Conservation (phyloP, 2,329 filamentous ascomycete species). For the Mariannaea elegans region DNA sequence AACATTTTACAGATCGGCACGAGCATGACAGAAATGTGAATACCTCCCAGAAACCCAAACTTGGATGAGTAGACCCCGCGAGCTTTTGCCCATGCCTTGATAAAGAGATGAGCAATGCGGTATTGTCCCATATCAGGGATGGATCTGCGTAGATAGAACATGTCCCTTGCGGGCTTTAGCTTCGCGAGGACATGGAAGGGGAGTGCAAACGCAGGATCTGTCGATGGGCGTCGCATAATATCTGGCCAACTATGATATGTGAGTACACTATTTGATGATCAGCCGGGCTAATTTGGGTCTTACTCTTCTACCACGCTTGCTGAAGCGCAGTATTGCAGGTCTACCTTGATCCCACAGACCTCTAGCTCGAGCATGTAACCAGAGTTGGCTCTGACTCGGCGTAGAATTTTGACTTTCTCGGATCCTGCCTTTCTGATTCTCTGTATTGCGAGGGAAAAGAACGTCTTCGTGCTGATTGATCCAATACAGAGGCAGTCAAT, state of each 20-base stretch:
- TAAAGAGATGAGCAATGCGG: slow-evolving; percentile 64
- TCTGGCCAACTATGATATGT: slow-evolving; percentile 52
- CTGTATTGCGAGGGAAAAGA: slow-evolving; percentile 67
- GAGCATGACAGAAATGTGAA: slow-evolving; percentile 71
- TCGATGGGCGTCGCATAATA: slow-evolving; percentile 56
- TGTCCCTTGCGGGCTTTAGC: slow-evolving; percentile 70
- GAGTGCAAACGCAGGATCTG: slow-evolving; percentile 64
- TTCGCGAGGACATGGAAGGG: slow-evolving; percentile 65
- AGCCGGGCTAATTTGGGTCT: not conserved
- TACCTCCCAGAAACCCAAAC: slow-evolving; percentile 72
- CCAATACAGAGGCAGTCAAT: slow-evolving; percentile 74
- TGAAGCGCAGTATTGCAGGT: slow-evolving; percentile 74
- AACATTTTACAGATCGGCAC: slow-evolving; percentile 67
- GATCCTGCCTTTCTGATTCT: slow-evolving; percentile 58
- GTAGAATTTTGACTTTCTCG: slow-evolving; percentile 59
- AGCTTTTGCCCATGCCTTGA: slow-evolving; percentile 69
- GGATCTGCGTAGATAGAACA: slow-evolving; percentile 67
- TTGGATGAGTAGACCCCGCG: slow-evolving; percentile 71
- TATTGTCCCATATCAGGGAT: slow-evolving; percentile 68
- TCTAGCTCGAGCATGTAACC: slow-evolving; percentile 73
- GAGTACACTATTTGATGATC: not conserved
- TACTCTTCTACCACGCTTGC: slow-evolving; percentile 61
- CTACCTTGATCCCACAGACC: slow-evolving; percentile 65
- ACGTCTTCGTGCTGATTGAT: slow-evolving; percentile 66
- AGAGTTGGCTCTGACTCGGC: slow-evolving; percentile 65